These are phyloP conservation scores for Phoenix dactylifera DNA, from an alignment of 176 grass and related monocot species.

Conservation along the genomic window DNA sequence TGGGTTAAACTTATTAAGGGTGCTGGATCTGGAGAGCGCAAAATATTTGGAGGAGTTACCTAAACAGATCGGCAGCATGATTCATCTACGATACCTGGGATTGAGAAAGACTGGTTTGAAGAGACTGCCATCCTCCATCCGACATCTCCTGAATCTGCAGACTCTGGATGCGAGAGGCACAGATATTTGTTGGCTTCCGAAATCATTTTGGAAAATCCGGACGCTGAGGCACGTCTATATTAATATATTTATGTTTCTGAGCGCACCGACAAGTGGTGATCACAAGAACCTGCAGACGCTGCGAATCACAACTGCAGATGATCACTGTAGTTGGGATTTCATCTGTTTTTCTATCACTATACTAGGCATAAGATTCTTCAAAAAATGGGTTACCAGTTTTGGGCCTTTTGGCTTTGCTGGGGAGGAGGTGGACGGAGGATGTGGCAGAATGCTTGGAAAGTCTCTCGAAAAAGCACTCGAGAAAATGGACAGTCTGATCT, in stretches of 20 bases:
- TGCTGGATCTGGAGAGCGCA: conserved; percentile 3
- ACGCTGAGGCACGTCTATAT: conserved; percentile 16
- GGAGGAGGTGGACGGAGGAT: too few species aligned
- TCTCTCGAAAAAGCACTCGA: too few species aligned
- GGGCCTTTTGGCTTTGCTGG: too few species aligned
- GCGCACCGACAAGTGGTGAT: background rate
- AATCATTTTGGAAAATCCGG: background rate
- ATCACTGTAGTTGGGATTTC: too few species aligned
- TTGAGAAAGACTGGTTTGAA: background rate
- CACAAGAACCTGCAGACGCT: too few species aligned
- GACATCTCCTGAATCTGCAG: conserved; percentile 11
- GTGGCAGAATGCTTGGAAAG: too few species aligned
- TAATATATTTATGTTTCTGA: background rate
- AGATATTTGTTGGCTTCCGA: background rate
- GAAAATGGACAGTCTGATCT: too few species aligned
- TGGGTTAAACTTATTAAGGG: conserved; percentile 3
- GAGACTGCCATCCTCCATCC: background rate
- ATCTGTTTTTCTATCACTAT: too few species aligned
- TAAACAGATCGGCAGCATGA: conserved; percentile 8
- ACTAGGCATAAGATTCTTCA: too few species aligned
- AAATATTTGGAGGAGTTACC: background rate
- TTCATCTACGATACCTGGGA: conserved; percentile 17
- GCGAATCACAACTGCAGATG: too few species aligned
- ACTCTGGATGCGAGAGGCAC: conserved; percentile 19
- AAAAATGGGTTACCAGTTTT: too few species aligned